These are phyloP conservation scores for Ceratocystis alfenasii DNA, from an alignment of 2,329 filamentous ascomycete species.

Conservation along the genomic window DNA sequence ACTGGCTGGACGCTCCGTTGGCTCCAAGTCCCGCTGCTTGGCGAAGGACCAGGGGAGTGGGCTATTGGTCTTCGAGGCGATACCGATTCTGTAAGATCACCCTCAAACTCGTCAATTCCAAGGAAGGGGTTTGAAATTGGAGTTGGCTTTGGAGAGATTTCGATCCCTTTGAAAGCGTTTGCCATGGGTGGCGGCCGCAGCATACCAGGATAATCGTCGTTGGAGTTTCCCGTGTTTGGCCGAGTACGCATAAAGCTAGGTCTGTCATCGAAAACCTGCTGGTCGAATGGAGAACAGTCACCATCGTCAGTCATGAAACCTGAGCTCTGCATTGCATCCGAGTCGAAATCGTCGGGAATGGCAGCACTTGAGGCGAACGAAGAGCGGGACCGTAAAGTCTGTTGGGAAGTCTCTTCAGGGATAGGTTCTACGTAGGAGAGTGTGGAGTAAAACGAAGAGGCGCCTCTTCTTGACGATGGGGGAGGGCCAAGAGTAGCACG, in stretches of 20 bases:
- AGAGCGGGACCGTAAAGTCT: constrained; percentile 41
- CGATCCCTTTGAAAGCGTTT: constrained; percentile 16
- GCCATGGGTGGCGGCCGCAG: neutral
- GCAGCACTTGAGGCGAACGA: constrained; percentile 62
- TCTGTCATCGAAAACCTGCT: constrained; percentile 13
- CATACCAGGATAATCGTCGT: constrained; percentile 5
- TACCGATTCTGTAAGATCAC: neutral
- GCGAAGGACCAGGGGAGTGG: neutral
- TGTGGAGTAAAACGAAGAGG: constrained; percentile 54
- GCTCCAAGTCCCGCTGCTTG: neutral
- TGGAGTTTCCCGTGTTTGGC: constrained; percentile 26
- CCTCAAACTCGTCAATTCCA: constrained; percentile 6
- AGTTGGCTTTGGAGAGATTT: neutral
- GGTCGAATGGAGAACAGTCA: constrained; percentile 12
- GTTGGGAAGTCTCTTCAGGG: constrained; percentile 51
- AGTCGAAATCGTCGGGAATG: constrained; percentile 56
- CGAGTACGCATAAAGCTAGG: constrained; percentile 16
- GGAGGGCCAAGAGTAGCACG: constrained; percentile 48
- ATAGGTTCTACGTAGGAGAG: constrained; percentile 62
- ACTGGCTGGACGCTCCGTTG: constrained; percentile 23
- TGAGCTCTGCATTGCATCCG: constrained; percentile 14
- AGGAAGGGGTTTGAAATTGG: constrained; percentile 3
- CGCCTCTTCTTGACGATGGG: constrained; percentile 47
- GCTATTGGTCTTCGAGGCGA: neutral
- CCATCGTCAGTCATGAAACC: constrained; percentile 18